Conservation (phyloP, 306 rosid genomes). For the Myrica gale region DNA sequence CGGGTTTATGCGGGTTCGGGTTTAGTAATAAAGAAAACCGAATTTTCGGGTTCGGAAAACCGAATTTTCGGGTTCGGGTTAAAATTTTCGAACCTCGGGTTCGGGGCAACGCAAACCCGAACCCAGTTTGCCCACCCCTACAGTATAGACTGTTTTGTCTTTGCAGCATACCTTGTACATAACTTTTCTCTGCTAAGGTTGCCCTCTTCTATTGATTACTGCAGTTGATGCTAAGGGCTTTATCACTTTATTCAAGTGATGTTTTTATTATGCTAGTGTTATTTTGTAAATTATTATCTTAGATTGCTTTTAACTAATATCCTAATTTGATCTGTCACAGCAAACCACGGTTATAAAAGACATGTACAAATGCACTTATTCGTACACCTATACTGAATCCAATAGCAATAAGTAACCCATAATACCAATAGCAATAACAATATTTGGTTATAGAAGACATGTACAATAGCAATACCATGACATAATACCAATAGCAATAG, state of each 20-base stretch:
- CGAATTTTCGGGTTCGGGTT: too few relatives aligned
- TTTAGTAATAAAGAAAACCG: too few relatives aligned
- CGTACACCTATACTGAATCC: too few relatives aligned
- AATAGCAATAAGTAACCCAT: accelerated
- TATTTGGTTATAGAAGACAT: too few relatives aligned
- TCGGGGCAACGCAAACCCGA: too few relatives aligned
- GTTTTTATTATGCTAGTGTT: constrained; percentile 13
- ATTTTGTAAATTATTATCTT: constrained; percentile 2
- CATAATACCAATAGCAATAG: too few relatives aligned
- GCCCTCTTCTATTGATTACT: constrained; percentile 7
- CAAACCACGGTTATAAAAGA: constrained; percentile 81
- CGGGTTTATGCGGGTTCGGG: too few relatives aligned
- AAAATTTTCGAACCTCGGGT: too few relatives aligned
- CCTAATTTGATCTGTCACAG: constrained; percentile 38
- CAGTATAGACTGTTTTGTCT: constrained; percentile 13
- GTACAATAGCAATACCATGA: accelerated
- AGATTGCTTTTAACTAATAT: constrained; percentile 22
- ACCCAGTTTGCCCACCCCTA: too few relatives aligned
- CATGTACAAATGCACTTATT: too few relatives aligned
- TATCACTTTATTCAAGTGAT: neutral
- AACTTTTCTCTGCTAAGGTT: constrained; percentile 5
- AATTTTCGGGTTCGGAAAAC: too few relatives aligned
- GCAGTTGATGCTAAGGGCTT: neutral
- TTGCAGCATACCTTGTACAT: neutral
- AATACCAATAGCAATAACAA: accelerated